Base-by-base conservation (phyloP, 257 asterid species). In the Cordia subcordata region DNA sequence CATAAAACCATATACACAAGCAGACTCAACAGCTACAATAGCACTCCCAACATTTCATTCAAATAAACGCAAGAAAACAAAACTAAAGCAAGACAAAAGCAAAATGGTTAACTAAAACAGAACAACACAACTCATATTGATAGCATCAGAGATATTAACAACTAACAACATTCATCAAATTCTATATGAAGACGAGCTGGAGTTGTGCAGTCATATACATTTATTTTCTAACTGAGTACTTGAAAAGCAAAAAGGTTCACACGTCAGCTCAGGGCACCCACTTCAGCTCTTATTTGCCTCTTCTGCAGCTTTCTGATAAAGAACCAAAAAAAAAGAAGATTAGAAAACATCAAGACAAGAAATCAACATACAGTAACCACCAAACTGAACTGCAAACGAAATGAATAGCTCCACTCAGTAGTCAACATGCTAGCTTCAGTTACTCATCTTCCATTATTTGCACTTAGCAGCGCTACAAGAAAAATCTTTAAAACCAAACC, bases 231-330 rank as follows among this genome's bases (percentile, higher is more conserved):
- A 37, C 12, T 12, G 14, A 19, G 13, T 13, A 23, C 27, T 8
- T 44, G 17, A 40, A n/a, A 51, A 14, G 42, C n/a, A 38, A 37
- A 42, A 33, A 37, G 72, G 33, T 19, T 53, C 63, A 23, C 54
- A 3, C 53, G 38, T 49, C 61, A 64, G 49, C 37, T 51, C 22
- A 39, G 64, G 15, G 21, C 13, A 38, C 49, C 47, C 49, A 1
- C 71, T 66, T 77, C 73, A 72, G 47, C 60, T 42, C 68, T 69
- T 72, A 27, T 53, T 49, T 15, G 53, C 71, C 37, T 20, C 76
- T 58, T 72, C n/a, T n/a, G n/a, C 79, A 17, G 66, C 73, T 67
- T 68, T 77, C 82, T 77, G 74, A 13, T 42, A n/a, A 23, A 39
- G 20, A 44, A n/a, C n/a, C n/a, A n/a, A n/a, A 39, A 57, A 72